Conservation (phyloP, 2,329 filamentous ascomycete genomes). For the Sclerotinia trifoliorum region DNA sequence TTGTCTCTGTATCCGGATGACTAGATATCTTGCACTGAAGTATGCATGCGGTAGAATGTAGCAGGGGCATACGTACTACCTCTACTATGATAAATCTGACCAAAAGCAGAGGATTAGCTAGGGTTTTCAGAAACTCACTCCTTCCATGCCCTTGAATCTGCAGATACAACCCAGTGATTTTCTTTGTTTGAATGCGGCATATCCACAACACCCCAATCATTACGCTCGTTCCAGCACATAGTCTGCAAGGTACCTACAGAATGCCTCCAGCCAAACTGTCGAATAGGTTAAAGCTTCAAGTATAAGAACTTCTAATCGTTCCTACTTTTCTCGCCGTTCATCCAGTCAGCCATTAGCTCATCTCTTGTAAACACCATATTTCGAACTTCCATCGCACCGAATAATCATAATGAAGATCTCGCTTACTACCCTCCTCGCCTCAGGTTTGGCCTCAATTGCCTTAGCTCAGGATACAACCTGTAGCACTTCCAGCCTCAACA, state of each 20-base stretch:
- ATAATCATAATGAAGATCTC: constrained; percentile 9
- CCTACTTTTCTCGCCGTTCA: not conserved
- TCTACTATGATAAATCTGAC: not conserved
- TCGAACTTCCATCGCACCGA: not conserved
- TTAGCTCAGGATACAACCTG: not conserved
- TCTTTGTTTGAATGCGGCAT: not conserved
- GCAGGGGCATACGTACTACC: not conserved
- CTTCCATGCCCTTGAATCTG: not conserved
- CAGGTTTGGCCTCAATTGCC: not conserved
- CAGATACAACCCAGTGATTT: not conserved
- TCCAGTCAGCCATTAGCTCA: not conserved
- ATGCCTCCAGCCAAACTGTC: not conserved
- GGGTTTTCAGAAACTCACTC: not conserved
- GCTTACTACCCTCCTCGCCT: not conserved
- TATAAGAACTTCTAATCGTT: not conserved
- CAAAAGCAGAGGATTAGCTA: not conserved
- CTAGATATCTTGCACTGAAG: not conserved
- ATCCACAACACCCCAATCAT: not conserved
- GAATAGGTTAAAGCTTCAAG: not conserved
- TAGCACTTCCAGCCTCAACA: constrained; percentile 6
- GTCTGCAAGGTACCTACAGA: not conserved
- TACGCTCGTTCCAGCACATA: not conserved
- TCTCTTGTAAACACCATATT: not conserved
- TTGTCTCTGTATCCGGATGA: not conserved
- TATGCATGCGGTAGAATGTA: not conserved